Percentiles rank a stretch among this genome's conserved stretches.
These are phyloP conservation scores for Silybum marianum DNA, from an alignment of 129 eudicot species.

Conservation along the genomic window DNA sequence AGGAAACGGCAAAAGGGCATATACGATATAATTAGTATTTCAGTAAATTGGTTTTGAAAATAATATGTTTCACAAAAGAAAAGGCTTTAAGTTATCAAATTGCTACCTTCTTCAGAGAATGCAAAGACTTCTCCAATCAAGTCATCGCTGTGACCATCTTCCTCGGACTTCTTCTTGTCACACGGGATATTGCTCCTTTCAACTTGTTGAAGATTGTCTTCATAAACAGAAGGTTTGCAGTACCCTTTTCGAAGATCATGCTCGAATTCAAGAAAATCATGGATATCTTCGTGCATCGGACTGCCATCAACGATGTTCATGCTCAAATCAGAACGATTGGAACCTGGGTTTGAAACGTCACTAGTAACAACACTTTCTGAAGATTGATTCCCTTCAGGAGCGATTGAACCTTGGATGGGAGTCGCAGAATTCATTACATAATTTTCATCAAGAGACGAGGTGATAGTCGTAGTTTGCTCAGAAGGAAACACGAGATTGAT, in stretches of 20 bases:
- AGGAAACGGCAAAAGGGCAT: no score
- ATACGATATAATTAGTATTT: no score
- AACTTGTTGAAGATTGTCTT: slow-evolving; percentile 35
- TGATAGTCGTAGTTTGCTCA: slow-evolving; percentile 21
- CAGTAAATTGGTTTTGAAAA: background rate
- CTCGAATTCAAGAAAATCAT: slow-evolving; percentile 40
- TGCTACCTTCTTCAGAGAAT: slow-evolving; percentile 54
- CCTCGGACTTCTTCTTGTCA: slow-evolving; percentile 31
- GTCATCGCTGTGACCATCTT: slow-evolving; percentile 49
- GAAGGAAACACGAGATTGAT: background rate
- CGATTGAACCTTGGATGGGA: slow-evolving; percentile 16
- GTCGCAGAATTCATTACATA: slow-evolving; percentile 38
- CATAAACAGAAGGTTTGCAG: slow-evolving; percentile 40
- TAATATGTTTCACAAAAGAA: no score
- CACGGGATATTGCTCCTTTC: slow-evolving; percentile 28
- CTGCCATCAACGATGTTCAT: slow-evolving; percentile 46
- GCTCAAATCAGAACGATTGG: slow-evolving; percentile 50
- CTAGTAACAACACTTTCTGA: slow-evolving; percentile 35
- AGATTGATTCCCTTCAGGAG: slow-evolving; percentile 38
- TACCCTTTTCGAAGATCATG: slow-evolving; percentile 43
- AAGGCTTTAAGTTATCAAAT: background rate
- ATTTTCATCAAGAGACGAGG: slow-evolving; percentile 32
- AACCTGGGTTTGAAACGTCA: slow-evolving; percentile 46
- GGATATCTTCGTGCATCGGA: slow-evolving; percentile 48
- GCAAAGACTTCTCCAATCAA: slow-evolving; percentile 56